Evolutionary conservation across 495 filamentous ascomycete species (phyloP), one percentile per base, ranked within the genome.

Genomic region (Trichoderma asperelloides): DNA sequence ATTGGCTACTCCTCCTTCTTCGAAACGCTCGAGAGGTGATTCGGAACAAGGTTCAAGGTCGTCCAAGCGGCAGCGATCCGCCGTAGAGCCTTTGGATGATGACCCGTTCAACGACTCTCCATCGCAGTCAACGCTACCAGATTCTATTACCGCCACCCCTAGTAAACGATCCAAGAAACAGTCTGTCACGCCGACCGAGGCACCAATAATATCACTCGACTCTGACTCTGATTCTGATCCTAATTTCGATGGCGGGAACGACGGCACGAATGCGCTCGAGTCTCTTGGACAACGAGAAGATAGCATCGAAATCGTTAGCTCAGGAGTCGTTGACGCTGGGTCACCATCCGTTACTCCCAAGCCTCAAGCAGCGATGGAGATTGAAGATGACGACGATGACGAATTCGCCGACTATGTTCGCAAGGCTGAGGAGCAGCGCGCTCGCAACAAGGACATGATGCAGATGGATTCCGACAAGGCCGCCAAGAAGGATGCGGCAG

Each of bases 21-120:
- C 65, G 49, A 66, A 66, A 33, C 65, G 65, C 49, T 40, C 65
- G 30, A 33, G 65, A 45, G 12, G 41, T 6, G 45, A 57, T 45
- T 66, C 65, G 15, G 63, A 65, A 18, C 23, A 28, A 60, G 51
- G 25, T n/a, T 60, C 51, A 28, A 60, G n/a, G 15, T 60, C 51
- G 21, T 65, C 39, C 37, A 45, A 41, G 30, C 63, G 63, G 16
- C 64, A 18, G 7, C 63, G 63, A 47, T 60, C 51, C 13, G 51
- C 51, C 28, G 51, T 23, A 60, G 23, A 60, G 51, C 23, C 25
- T 16, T 60, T 30, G 12, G 51, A 60, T 15, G 51, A 60, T 4
- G 51, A 60, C 16, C 62, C 33, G 11, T 43, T 64, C 27, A 8
- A 21, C 62, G 5, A 25, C n/a, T 40, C 62, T 40, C 62, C 33